phyloP scores from a whole-genome alignment of 2,329 filamentous ascomycete species.

The Aspergillus sp. region DNA sequence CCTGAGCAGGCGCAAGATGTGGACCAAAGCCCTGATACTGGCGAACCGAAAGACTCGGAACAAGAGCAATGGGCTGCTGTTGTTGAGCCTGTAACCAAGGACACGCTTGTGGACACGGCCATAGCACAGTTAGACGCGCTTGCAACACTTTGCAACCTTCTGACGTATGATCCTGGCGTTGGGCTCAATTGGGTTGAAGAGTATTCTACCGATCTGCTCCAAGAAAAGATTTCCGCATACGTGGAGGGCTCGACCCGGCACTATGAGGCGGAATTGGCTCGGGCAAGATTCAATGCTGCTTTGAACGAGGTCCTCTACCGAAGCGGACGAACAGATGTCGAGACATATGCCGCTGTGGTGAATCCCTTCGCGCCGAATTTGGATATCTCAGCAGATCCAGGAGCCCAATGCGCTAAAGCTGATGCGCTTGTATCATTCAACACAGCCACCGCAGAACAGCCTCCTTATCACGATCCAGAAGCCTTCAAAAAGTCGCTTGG shows the following conservation, averaged over 20 bases:
- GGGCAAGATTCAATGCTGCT: slow-evolving; percentile 57
- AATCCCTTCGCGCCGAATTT: slow-evolving; percentile 42
- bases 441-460: slow-evolving; percentile 43
- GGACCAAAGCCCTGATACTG: slow-evolving; percentile 12
- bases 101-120: slow-evolving; percentile 66
- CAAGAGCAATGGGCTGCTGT: slow-evolving; percentile 65
- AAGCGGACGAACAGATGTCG: slow-evolving; percentile 48
- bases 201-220: slow-evolving; percentile 53
- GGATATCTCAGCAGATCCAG: slow-evolving; percentile 45
- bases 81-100: slow-evolving; percentile 64
- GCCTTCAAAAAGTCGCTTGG: slow-evolving; percentile 30
- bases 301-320: slow-evolving; percentile 60
- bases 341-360: slow-evolving; percentile 51
- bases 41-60: slow-evolving; percentile 23
- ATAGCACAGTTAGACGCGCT: slow-evolving; percentile 62
- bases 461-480: slow-evolving; percentile 28
- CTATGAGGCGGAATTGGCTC: slow-evolving; percentile 54
- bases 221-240: slow-evolving; percentile 55
- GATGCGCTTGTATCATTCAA: slow-evolving; percentile 58
- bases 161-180: slow-evolving; percentile 42
- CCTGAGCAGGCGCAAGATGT: slow-evolving; percentile 14
- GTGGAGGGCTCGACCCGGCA: slow-evolving; percentile 46
- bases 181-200: slow-evolving; percentile 60
- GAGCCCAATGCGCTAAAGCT: slow-evolving; percentile 55
- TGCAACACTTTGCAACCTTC: slow-evolving; percentile 52